Conservation (phyloP, 305 asterid genomes). For the Lippia alba region DNA sequence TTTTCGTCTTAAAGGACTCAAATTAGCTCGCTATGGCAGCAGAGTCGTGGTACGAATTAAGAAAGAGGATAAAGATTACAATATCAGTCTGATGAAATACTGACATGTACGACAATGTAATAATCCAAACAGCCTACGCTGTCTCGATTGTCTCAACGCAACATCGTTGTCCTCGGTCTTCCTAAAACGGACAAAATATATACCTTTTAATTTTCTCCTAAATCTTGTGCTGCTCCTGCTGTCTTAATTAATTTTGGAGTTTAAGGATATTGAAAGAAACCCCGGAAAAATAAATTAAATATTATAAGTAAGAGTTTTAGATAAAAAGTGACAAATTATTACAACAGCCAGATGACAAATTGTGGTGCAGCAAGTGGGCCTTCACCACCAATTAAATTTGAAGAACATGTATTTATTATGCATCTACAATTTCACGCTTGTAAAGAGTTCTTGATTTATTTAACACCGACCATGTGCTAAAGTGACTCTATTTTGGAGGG, state of each 20-base stretch:
- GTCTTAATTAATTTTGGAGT: not conserved
- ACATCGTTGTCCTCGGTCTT: not conserved
- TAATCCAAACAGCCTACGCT: not conserved
- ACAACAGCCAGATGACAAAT: constrained; percentile 27
- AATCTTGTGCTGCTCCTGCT: no score
- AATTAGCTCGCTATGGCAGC: no score
- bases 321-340: constrained; percentile 15
- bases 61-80: not conserved
- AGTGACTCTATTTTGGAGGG: no score
- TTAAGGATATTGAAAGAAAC: constrained; percentile 10
- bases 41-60: no score
- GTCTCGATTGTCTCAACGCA: not conserved
- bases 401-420: no score
- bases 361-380: constrained; percentile 22
- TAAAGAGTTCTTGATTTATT: not conserved
- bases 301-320: not conserved
- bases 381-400: no score
- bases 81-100: not conserved
- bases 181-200: no score
- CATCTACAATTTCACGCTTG: not conserved
- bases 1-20: no score
- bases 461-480: constrained; percentile 29
- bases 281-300: not conserved
- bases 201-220: no score
- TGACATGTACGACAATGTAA: not conserved